Percentiles rank a stretch among this genome's conserved stretches.
Conservation (phyloP, 1,284 basidiomycete species). For the Fomitopsis pinicola region DNA sequence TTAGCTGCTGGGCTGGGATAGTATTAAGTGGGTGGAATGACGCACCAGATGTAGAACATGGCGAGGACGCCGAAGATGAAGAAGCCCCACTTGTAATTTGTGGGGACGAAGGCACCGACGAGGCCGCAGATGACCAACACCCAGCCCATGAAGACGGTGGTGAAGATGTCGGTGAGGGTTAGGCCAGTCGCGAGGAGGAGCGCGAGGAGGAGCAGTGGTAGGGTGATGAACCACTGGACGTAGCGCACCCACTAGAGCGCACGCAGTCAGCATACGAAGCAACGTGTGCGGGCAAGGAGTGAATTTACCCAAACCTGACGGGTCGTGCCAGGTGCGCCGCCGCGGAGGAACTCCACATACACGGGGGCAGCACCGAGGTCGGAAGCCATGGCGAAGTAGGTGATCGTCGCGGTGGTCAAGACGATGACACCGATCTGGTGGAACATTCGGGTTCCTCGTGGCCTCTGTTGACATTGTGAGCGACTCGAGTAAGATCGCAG, state of each 20-base stretch:
- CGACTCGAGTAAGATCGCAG: background rate
- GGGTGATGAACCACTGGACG: constrained; percentile 57
- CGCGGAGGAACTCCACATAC: constrained; percentile 41
- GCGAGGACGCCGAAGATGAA: constrained; percentile 42
- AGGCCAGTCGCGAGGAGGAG: constrained; percentile 49
- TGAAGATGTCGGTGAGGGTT: constrained; percentile 48
- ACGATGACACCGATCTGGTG: constrained; percentile 46
- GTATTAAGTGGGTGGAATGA: constrained; percentile 25
- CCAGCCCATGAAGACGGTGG: constrained; percentile 48
- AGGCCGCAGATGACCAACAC: constrained; percentile 49
- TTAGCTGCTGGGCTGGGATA: background rate
- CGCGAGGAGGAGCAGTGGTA: constrained; percentile 50
- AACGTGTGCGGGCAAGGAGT: background rate
- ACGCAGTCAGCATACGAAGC: too few species aligned
- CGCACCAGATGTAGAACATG: constrained; percentile 45
- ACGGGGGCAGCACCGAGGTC: constrained; percentile 53
- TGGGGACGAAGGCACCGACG: constrained; percentile 42
- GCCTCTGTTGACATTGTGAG: constrained; percentile 22
- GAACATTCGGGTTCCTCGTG: constrained; percentile 40
- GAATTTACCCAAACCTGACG: constrained; percentile 51
- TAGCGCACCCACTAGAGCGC: constrained; percentile 41
- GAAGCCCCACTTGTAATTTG: constrained; percentile 51
- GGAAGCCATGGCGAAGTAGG: constrained; percentile 57
- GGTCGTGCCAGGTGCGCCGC: constrained; percentile 25
- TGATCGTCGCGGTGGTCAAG: constrained; percentile 37